phyloP scores from a whole-genome alignment of 768 basidiomycete species.

The Trametes cubensis region DNA sequence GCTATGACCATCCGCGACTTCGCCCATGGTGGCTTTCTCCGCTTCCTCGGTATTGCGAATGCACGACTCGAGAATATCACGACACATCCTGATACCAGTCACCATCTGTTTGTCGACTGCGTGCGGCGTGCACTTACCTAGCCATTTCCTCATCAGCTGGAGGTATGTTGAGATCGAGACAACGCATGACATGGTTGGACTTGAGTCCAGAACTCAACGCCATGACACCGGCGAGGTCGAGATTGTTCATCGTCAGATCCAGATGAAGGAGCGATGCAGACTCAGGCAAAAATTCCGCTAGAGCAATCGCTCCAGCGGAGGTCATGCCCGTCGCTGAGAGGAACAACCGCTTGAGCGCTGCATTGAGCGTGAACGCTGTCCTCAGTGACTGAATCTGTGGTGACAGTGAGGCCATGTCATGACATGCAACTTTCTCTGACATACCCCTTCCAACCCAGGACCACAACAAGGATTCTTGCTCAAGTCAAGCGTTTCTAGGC shows the following conservation, averaged over 20 bases:
- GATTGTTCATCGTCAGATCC: conserved; percentile 79
- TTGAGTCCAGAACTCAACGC: conserved; percentile 87
- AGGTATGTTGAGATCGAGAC: conserved; percentile 91
- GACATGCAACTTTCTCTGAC: conserved; percentile 27
- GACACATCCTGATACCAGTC: conserved; percentile 59
- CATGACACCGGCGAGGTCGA: conserved; percentile 92
- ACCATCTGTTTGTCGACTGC: conserved; percentile 3
- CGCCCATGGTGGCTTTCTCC: conserved; percentile 41
- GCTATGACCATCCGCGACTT: conserved; percentile 36
- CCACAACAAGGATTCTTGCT: conserved; percentile 94
- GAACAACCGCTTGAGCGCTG: conserved; percentile 89
- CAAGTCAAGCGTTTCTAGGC: conserved; percentile 91
- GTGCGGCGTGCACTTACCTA: conserved; percentile 40
- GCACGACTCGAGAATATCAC: conserved; percentile 89
- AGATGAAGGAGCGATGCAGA: conserved; percentile 85
- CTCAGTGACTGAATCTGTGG: conserved; percentile 80
- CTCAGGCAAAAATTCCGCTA: conserved; percentile 96
- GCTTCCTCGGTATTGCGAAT: conserved; percentile 93
- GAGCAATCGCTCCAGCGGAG: conserved; percentile 86
- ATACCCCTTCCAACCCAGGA: conserved; percentile 85
- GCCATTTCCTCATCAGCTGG: conserved; percentile 82
- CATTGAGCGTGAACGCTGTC: conserved; percentile 91
- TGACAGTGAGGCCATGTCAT: not conserved
- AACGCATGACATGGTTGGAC: conserved; percentile 83
- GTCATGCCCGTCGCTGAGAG: conserved; percentile 81